These are phyloP conservation scores for Evernia prunastri DNA, from an alignment of 495 filamentous ascomycete species.

Conservation along the genomic window DNA sequence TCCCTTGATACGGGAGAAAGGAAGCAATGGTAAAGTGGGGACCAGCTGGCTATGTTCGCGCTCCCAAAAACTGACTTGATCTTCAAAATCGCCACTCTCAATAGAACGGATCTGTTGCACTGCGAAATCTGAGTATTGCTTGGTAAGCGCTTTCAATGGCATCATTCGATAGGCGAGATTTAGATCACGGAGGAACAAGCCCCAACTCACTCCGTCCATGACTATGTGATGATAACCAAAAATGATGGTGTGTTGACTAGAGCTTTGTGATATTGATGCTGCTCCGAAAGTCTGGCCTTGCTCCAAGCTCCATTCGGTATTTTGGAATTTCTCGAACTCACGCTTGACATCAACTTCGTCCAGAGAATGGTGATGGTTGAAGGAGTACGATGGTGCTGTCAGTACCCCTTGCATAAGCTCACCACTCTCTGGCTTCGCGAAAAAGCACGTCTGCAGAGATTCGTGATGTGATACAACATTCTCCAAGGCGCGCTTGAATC, in stretches of 20 bases:
- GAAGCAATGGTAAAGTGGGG: not conserved
- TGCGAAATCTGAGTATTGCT: conserved; percentile 12
- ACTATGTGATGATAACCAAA: conserved; percentile 43
- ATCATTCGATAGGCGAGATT: conserved; percentile 33
- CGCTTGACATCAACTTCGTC: not conserved
- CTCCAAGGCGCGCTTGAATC: conserved; percentile 32
- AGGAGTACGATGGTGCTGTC: not conserved
- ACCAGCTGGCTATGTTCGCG: not conserved
- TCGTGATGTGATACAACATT: conserved; percentile 36
- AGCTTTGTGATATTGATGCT: conserved; percentile 24
- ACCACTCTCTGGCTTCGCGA: conserved; percentile 20
- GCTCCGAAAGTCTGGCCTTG: conserved; percentile 21
- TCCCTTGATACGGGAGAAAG: not conserved
- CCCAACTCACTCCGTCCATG: conserved; percentile 42
- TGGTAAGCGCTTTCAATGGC: not conserved
- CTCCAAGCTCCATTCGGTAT: conserved; percentile 29
- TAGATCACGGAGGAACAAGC: conserved; percentile 38
- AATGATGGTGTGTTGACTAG: conserved; percentile 10
- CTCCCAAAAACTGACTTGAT: not conserved
- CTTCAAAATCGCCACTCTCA: not conserved
- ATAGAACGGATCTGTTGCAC: not conserved
- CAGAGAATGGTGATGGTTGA: not conserved
- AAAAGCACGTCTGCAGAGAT: conserved; percentile 38
- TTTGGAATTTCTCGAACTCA: conserved; percentile 8
- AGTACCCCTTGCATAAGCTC: conserved; percentile 25